phyloP scores from a whole-genome alignment of 2,329 filamentous ascomycete genomes.

The Pseudonectria foliicola region DNA sequence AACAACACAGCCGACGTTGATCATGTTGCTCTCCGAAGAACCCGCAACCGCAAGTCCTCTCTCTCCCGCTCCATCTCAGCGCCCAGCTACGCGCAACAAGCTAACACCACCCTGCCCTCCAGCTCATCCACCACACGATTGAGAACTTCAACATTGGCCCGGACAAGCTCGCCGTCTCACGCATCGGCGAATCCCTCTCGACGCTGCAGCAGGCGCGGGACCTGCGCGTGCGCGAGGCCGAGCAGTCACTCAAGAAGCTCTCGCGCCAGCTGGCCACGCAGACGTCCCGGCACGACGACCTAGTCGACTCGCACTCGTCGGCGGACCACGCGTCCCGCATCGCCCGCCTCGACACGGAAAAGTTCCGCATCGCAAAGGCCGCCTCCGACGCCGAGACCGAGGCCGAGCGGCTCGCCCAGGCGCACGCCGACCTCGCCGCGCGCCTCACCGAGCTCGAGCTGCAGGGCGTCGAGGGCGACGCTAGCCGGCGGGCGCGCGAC shows the following conservation, averaged over 20 bases:
- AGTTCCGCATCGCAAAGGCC: slow-evolving; percentile 90
- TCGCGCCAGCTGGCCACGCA: slow-evolving; percentile 70
- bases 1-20: slow-evolving; percentile 30
- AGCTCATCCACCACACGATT: slow-evolving; percentile 89
- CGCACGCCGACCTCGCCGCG: slow-evolving; percentile 67
- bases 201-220: slow-evolving; percentile 80
- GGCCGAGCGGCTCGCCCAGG: slow-evolving; percentile 78
- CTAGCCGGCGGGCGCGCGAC: slow-evolving; percentile 28
- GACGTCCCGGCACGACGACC: slow-evolving; percentile 68
- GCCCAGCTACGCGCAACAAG: too few species aligned
- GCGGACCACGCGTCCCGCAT: slow-evolving; percentile 78
- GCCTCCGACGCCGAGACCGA: slow-evolving; percentile 87
- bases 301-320: slow-evolving; percentile 66
- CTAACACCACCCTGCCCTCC: neutral
- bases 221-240: slow-evolving; percentile 64
- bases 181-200: slow-evolving; percentile 75
- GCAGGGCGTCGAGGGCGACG: slow-evolving; percentile 72
- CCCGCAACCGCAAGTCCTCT: slow-evolving; percentile 66
- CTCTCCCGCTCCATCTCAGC: neutral
- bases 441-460: slow-evolving; percentile 76
- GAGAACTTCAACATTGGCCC: slow-evolving; percentile 91
- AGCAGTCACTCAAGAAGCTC: slow-evolving; percentile 62
- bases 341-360: slow-evolving; percentile 80
- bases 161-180: slow-evolving; percentile 76
- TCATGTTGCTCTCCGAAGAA: slow-evolving; percentile 90